phyloP scores from a whole-genome alignment of 345 rosid species.

The Litchi chinensis region DNA sequence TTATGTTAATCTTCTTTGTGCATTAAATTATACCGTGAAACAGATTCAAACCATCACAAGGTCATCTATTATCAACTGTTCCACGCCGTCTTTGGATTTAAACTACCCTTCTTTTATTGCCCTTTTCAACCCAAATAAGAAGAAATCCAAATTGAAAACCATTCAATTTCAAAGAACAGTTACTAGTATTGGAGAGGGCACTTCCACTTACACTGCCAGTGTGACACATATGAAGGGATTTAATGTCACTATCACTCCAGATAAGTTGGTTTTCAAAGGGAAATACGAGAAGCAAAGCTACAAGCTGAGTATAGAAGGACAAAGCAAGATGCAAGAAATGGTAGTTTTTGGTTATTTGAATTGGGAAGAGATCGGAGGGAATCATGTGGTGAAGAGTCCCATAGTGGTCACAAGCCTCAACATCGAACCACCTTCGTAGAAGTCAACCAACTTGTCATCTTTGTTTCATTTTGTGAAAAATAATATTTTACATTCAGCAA shows the following conservation, averaged over 20 bases:
- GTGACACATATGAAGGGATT: constrained; percentile 35
- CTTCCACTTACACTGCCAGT: constrained; percentile 35
- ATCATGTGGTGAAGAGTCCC: constrained; percentile 52
- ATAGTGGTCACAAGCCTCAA: constrained; percentile 25
- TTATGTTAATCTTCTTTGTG: constrained; percentile 50
- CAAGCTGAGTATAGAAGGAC: constrained; percentile 44
- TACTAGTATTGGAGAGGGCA: constrained; percentile 51
- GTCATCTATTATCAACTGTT: constrained; percentile 41
- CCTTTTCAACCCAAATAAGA: not conserved
- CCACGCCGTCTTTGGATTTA: constrained; percentile 43
- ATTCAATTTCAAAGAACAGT: constrained; percentile 46
- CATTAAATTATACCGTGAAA: constrained; percentile 42
- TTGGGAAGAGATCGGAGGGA: constrained; percentile 49
- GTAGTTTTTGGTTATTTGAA: constrained; percentile 40
- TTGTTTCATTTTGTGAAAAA: constrained; percentile 1
- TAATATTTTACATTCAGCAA: not conserved
- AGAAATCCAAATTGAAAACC: too few relatives aligned
- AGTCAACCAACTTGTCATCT: too few relatives aligned
- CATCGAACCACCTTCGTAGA: too few relatives aligned
- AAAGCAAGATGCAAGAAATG: constrained; percentile 7
- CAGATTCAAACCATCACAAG: constrained; percentile 51
- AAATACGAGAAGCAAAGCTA: constrained; percentile 47
- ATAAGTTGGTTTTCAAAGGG: constrained; percentile 39
- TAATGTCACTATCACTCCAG: constrained; percentile 37
- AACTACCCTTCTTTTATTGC: constrained; percentile 69